Evolutionary conservation across 2,329 filamentous ascomycete species (phyloP), one percentile per base, ranked within the genome.

Genomic region (Pseudocercospora macadamiae): DNA sequence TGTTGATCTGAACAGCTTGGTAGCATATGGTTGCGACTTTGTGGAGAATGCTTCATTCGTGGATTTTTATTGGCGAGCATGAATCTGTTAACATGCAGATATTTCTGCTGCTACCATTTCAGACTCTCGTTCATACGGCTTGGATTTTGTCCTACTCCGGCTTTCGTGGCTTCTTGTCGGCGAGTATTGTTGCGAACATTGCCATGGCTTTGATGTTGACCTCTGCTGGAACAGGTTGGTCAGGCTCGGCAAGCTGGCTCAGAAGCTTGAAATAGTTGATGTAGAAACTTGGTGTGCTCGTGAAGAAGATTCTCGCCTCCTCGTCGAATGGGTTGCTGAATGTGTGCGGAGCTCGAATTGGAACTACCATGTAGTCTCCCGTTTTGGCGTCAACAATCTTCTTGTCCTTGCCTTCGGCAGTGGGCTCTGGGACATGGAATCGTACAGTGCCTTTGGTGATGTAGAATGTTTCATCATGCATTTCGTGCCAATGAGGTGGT

Each of bases 391-490:
- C 81, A 53, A 82, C 68, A 61, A 75, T 67, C 21, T 73, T 70
- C 23, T 73, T 71, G 56, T 75, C 75, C 26, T 64, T 60, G 54
- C 70, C 70, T 18, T 68, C 65, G 16, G 64, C 61, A 4, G 58
- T 23, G 4, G 66, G 60, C 57, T 70, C 67, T 0, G 79, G 77
- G 10, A 76, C 75, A 64, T 82, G 79, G 70, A 84, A 84, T 37
- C 81, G 78, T 18, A 84, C 74, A 2, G 71, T 77, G 4, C 82
- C 82, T 54, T 78, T 71, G 0, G 78, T 82, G n/a, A 83, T 75
- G 42, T 83, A 77, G 72, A 85, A 85, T 6, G 80, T 83, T 72
- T 82, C 78, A 63, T 86, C 82, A 71, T 86, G 80, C 82, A 83
- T 83, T 64, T 83, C 79, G 65, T 84, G 80, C 79, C 79, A 84